phyloP scores from a whole-genome alignment of 768 basidiomycete species.

The Pleurotus cornucopiae region DNA sequence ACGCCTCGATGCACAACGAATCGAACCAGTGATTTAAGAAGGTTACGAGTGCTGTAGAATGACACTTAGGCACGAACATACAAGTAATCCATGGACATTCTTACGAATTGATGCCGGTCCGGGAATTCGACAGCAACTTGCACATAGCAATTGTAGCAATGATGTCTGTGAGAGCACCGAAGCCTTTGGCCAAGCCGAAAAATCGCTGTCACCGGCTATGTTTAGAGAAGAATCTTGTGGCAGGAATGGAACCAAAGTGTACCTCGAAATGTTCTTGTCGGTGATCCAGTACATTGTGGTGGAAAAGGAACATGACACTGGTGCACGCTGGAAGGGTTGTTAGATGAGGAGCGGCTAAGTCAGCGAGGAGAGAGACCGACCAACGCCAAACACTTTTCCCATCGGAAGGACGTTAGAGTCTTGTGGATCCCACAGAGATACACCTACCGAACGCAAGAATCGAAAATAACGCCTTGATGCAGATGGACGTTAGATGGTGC shows the following conservation, averaged over 20 bases:
- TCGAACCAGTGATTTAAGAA: conserved; percentile 33
- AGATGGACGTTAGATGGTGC: neutral
- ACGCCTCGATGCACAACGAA: conserved; percentile 38
- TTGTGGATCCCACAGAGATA: neutral
- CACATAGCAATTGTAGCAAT: conserved; percentile 43
- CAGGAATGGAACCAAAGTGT: conserved; percentile 6
- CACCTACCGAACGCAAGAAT: conserved; percentile 26
- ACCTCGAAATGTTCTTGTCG: conserved; percentile 21
- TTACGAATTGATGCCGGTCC: conserved; percentile 33
- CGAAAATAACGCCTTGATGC: conserved; percentile 18
- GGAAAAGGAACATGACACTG: conserved; percentile 8
- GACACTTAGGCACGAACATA: neutral
- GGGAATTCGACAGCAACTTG: conserved; percentile 28
- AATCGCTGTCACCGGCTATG: conserved; percentile 25
- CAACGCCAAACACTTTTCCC: conserved; percentile 10
- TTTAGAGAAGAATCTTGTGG: neutral
- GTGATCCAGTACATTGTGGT: conserved; percentile 1
- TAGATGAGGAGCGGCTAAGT: neutral
- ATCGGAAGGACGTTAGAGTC: neutral
- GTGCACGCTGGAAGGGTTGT: conserved; percentile 6
- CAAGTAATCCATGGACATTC: conserved; percentile 7
- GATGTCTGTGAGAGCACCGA: conserved; percentile 38
- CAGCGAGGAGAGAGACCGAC: neutral
- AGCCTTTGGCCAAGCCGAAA: conserved; percentile 41
- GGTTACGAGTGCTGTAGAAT: conserved; percentile 28